Evolutionary conservation across 2,329 filamentous ascomycete species (phyloP), one percentile per base, ranked within the genome.

Genomic region (Zalaria obscura): DNA sequence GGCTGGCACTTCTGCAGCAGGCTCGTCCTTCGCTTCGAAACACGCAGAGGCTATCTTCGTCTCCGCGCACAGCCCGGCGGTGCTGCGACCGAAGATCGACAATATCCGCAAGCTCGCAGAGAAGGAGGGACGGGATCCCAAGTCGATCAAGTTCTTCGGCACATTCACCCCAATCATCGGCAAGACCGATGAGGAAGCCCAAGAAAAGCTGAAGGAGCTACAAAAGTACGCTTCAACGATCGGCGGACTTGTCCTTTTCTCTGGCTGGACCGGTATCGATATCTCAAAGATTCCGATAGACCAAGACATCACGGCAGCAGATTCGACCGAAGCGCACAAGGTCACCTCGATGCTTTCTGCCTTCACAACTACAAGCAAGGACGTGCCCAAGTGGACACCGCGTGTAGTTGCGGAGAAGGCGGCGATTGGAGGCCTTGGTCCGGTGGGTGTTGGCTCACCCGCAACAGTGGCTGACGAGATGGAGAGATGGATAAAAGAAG

Each of bases 21-120:
- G 75, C 0, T 70, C 67, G 1, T 58, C 60, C 0, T 79, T 78
- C 48, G 74, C 71, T 0, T 65, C 72, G 2, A 69, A 62, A 0
- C 74, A 78, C 44, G 75, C 74, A 2, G 75, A 78, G 57, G 73
- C 69, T 1, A 73, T 77, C 36, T 78, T 78, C 45, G 70, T 78
- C 3, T 71, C 70, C 0, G 66, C 66, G 0, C 72, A 75, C 50
- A 70, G 67, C 0, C 68, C 72, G 0, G 47, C 56, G 3, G 56
- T 73, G 0, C 57, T 76, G 3, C 55, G 59, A 1, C 67, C 69
- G 1, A 72, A 73, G 40, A 62, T 78, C 29, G 60, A 65, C 32
- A 66, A 65, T 10, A 76, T 76, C 43, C 65, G 75, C 1, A 58
- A 66, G 11, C 58, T 72, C 4, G 73, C 73, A 0, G 61, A 62